Conservation (phyloP, 495 filamentous ascomycete genomes). For the Tuber aestivum region DNA sequence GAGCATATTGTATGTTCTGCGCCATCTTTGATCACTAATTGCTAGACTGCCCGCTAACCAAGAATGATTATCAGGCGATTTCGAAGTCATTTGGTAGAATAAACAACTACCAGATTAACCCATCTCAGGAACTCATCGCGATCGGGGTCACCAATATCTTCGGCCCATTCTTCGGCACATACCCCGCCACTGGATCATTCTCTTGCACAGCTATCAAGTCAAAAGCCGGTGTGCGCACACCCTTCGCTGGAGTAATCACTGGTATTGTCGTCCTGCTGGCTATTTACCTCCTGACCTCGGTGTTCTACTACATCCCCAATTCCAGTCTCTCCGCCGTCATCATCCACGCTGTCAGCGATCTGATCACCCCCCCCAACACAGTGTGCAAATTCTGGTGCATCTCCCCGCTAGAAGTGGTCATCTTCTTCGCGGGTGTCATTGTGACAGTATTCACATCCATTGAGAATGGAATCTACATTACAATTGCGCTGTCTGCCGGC, state of each 20-base stretch:
- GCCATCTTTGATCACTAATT: background rate
- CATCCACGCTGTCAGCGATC: conserved; percentile 91
- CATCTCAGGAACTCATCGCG: conserved; percentile 91
- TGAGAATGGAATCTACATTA: conserved; percentile 88
- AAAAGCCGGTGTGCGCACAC: conserved; percentile 91
- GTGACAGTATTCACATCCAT: conserved; percentile 85
- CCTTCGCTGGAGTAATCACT: conserved; percentile 87
- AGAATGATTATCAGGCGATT: conserved; percentile 52
- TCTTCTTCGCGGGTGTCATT: conserved; percentile 91
- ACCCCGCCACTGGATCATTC: conserved; percentile 94
- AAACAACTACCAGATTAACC: conserved; percentile 98
- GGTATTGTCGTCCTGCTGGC: conserved; percentile 84
- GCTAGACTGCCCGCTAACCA: background rate
- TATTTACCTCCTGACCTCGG: conserved; percentile 82
- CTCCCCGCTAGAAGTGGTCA: conserved; percentile 78
- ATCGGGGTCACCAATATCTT: conserved; percentile 90
- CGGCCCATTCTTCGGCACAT: conserved; percentile 88
- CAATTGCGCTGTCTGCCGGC: conserved; percentile 65
- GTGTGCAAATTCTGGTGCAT: conserved; percentile 96
- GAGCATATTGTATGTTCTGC: conserved; percentile 63
- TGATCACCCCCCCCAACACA: conserved; percentile 89
- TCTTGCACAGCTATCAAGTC: conserved; percentile 96
- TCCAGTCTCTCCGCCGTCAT: conserved; percentile 87
- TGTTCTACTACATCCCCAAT: conserved; percentile 93
- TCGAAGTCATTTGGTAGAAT: conserved; percentile 94